Base-by-base conservation (phyloP, 768 basidiomycete species). In the Boletus coccyginus region DNA sequence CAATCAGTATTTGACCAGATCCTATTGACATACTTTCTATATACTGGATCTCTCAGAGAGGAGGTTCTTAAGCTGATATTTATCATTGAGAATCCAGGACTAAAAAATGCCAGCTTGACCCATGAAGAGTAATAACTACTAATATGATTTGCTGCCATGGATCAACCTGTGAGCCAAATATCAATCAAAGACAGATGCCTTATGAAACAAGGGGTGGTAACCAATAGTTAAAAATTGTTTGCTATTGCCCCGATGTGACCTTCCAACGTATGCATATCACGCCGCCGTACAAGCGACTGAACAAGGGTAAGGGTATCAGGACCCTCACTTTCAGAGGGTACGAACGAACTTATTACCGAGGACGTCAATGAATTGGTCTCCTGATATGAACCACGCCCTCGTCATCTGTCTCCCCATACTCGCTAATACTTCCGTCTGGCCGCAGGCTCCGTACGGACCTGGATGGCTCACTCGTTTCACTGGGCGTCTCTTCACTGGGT, bases 321-420 rank as follows among this genome's bases (percentile, higher is more conserved):
- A 13, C 48, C 46, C 46, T 50, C 55, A 27, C 49, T 43, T 48
- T 55, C 32, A 27, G 47, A 31, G 32, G 36, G 54, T 42, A 55
- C 49, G 19, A 57, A 35, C 46, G 33, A 50, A 36, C 50, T 41
- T 29, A 32, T 50, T 42, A 52, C 59, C 55, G 19, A 50, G 14
- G 35, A 47, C 24, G 43, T 66, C 59, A 72, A 49, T 61, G 29
- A 9, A 52, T 52, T 11, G 88, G 89, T 55, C 85, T 79, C 40
- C 84, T 86, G 49, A 92, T 84, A 31, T 92, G 68, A 56, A 92
- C 81, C 85, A 92, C 86, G 7, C 88, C 90, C 64, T 92, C 90
- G 55, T 93, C 90, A 67, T 93, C 90, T 39, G 90, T 92, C 63
- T 90, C 89, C 24, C 86, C 87, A 59, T 80, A 80, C 66, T 86